These are phyloP conservation scores for Clausena lansium DNA, from an alignment of 345 rosid species.

Conservation along the genomic window DNA sequence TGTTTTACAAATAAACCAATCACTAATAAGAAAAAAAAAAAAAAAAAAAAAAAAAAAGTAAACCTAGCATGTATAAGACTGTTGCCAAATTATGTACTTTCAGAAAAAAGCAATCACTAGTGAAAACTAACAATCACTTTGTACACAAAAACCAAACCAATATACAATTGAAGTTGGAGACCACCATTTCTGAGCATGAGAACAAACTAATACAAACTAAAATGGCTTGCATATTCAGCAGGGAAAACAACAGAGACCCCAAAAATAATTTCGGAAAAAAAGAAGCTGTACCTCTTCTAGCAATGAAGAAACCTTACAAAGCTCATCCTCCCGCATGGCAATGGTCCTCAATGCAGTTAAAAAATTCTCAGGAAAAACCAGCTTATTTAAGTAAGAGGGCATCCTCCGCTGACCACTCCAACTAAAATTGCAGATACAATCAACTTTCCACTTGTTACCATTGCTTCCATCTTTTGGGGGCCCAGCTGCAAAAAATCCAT, in stretches of 20 bases:
- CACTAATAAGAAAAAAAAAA: not conserved
- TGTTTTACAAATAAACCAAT: not conserved
- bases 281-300: conserved; percentile 67
- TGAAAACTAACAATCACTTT: not conserved
- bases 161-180: not conserved
- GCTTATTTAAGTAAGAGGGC: conserved; percentile 69
- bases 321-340: conserved; percentile 74
- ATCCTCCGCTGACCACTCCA: conserved; percentile 87
- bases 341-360: conserved; percentile 80
- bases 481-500: conserved; percentile 56
- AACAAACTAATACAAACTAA: not conserved
- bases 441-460: conserved; percentile 17
- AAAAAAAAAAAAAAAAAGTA: no score
- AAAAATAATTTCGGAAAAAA: not conserved
- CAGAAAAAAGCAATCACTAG: not conserved
- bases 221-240: not conserved
- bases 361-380: conserved; percentile 83
- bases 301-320: conserved; percentile 61
- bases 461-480: conserved; percentile 34
- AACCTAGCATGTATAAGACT: not conserved
- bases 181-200: not conserved
- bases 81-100: not conserved
- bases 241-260: not conserved
- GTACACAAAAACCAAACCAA: not conserved
- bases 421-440: conserved; percentile 51